Evolutionary conservation across 2,329 filamentous ascomycete species (phyloP).

Genomic region (Ambrosiella xylebori): DNA sequence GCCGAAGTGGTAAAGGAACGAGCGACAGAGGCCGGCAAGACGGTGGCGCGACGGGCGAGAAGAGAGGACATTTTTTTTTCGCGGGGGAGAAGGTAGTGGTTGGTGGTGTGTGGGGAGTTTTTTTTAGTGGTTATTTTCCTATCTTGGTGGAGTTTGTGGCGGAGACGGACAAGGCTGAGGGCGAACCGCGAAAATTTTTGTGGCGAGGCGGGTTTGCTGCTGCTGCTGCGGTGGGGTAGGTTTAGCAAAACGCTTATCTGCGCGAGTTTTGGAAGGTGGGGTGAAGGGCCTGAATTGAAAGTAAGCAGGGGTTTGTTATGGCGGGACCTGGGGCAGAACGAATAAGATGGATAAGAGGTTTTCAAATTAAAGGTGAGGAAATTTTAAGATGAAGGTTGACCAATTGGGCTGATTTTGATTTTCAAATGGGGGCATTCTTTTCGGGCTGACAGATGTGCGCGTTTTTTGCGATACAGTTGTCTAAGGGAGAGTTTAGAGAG

Average conservation of each 20-base stretch:
- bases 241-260: not conserved
- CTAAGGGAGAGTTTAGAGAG: too few relatives aligned
- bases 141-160: not conserved
- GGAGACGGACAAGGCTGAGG: not conserved
- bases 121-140: not conserved
- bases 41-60: constrained; percentile 35
- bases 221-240: not conserved
- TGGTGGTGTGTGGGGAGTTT: constrained; percentile 5
- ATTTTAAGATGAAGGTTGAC: too few relatives aligned
- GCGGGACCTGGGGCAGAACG: not conserved
- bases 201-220: not conserved
- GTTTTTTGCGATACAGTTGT: too few relatives aligned
- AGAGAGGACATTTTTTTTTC: constrained; percentile 26
- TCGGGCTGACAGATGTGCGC: too few relatives aligned
- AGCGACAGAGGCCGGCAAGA: constrained; percentile 26
- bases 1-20: constrained; percentile 65
- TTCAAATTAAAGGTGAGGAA: not conserved
- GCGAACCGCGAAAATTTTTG: not conserved
- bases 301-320: not conserved
- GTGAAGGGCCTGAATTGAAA: not conserved
- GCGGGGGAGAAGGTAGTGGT: constrained; percentile 2
- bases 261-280: not conserved
- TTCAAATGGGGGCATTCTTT: too few relatives aligned
- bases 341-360: not conserved
- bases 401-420: too few relatives aligned